Conservation (phyloP, 192 early-diverging fungal species). For the Mortierella antarctica region DNA sequence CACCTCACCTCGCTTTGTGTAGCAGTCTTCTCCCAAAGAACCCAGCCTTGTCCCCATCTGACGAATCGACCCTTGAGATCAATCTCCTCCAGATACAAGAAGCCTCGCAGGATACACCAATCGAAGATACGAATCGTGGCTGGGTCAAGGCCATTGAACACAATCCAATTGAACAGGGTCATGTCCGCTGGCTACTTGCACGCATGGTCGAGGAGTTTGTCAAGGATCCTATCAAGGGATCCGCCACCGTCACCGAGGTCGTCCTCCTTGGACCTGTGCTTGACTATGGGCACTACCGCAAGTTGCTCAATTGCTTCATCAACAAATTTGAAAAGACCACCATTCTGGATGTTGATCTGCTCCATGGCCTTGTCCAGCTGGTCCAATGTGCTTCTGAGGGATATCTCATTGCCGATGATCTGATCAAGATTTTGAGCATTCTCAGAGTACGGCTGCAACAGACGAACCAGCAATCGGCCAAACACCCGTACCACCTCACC, state of each 20-base stretch:
- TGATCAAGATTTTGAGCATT: not conserved
- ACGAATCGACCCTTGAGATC: not conserved
- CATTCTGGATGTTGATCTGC: not conserved
- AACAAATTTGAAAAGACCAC: not conserved
- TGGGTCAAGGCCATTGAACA: not conserved
- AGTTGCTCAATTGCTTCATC: not conserved
- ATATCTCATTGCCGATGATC: not conserved
- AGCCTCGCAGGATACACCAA: too few species aligned
- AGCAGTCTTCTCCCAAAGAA: not conserved
- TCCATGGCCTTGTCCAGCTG: constrained; percentile 1
- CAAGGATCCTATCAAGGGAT: not conserved
- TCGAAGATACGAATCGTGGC: not conserved
- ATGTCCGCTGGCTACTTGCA: not conserved
- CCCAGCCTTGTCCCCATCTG: not conserved
- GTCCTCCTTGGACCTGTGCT: constrained; percentile 3
- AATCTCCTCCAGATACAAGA: not conserved
- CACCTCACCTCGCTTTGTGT: not conserved
- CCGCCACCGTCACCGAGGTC: not conserved
- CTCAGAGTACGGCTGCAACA: not conserved
- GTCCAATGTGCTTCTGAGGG: not conserved
- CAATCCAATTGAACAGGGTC: not conserved
- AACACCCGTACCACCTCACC: not conserved
- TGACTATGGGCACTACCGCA: not conserved
- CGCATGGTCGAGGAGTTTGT: not conserved
- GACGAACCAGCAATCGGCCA: not conserved